phyloP scores from a whole-genome alignment of 495 filamentous ascomycete genomes.

The Aspergillus incahuasiensis region DNA sequence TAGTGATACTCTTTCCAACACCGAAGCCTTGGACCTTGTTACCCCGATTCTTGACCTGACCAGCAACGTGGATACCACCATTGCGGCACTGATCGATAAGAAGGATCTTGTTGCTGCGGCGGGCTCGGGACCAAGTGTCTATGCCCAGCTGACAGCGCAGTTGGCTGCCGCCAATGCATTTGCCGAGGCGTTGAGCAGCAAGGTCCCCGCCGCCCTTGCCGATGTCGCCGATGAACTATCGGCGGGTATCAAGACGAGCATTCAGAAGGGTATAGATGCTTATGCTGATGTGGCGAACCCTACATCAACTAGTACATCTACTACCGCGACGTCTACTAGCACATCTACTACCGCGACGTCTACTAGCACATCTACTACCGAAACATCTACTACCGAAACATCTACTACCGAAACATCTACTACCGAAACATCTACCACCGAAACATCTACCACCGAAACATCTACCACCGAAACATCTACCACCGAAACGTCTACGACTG shows the following conservation, averaged over 20 bases:
- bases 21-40: constrained; percentile 30
- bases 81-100: constrained; percentile 31
- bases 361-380: not conserved
- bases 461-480: too few relatives aligned
- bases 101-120: constrained; percentile 33
- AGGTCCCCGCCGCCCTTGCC: constrained; percentile 27
- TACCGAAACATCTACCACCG: not conserved
- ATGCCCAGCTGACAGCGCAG: constrained; percentile 24
- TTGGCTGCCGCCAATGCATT: constrained; percentile 29
- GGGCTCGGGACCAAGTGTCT: constrained; percentile 23
- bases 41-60: constrained; percentile 27
- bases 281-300: constrained; percentile 17
- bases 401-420: constrained; percentile 5
- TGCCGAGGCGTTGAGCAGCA: constrained; percentile 26
- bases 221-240: constrained; percentile 25
- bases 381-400: constrained; percentile 8
- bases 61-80: constrained; percentile 22
- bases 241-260: constrained; percentile 26
- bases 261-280: constrained; percentile 28
- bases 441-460: constrained; percentile 10
- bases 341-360: constrained; percentile 6
- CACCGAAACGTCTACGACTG: too few relatives aligned
- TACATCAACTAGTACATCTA: constrained; percentile 7
- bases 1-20: constrained; percentile 12
- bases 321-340: constrained; percentile 6